These are phyloP conservation scores for Sedum album DNA, from an alignment of 164 flowering plant species.

Conservation along the genomic window DNA sequence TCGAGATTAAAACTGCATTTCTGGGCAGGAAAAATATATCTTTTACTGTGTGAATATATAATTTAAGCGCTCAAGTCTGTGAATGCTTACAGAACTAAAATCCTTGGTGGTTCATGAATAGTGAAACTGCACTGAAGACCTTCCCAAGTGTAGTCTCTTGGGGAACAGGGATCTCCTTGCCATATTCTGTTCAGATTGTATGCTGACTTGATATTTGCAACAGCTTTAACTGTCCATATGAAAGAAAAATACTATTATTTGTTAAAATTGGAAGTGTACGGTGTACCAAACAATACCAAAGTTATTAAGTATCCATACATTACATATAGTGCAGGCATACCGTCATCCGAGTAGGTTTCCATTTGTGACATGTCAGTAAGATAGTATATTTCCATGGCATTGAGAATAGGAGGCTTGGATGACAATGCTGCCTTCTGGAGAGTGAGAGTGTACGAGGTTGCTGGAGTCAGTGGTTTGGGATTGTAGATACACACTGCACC, in stretches of 20 bases:
- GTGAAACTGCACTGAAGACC: not conserved
- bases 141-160: not conserved
- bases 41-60: too few relatives aligned
- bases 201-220: not conserved
- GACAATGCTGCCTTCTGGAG: conserved; percentile 15
- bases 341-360: conserved; percentile 17
- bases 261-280: too few relatives aligned
- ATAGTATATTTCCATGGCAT: conserved; percentile 22
- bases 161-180: conserved; percentile 1
- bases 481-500: conserved; percentile 5
- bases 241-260: too few relatives aligned
- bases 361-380: conserved; percentile 7
- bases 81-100: not conserved
- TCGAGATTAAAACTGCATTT: too few relatives aligned
- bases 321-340: conserved; percentile 12
- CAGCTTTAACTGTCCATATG: not conserved
- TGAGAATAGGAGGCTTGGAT: conserved; percentile 25
- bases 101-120: not conserved
- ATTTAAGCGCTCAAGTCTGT: too few relatives aligned
- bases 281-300: too few relatives aligned
- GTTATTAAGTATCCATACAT: too few relatives aligned
- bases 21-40: too few relatives aligned
- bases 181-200: not conserved
- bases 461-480: not conserved
- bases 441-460: not conserved